These are phyloP conservation scores for Sideroxylon spinosum DNA, from an alignment of 179 eudicot genomes.

Conservation along the genomic window DNA sequence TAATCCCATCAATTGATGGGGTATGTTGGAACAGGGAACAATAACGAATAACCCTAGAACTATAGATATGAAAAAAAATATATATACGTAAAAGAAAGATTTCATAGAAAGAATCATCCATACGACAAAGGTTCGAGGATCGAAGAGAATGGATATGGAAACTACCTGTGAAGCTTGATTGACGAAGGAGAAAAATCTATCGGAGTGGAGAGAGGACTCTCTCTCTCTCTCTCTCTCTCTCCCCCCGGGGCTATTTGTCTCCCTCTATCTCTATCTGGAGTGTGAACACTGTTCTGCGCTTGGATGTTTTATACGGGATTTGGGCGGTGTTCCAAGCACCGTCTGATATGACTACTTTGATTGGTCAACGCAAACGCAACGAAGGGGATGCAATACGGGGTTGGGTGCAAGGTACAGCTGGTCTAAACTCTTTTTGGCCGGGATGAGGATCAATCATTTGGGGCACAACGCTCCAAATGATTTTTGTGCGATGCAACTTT, in stretches of 20 bases:
- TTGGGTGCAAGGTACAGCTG: too few relatives aligned
- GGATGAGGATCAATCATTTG: too few relatives aligned
- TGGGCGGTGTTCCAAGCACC: background rate
- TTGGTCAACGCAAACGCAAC: background rate
- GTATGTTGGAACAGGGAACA: background rate
- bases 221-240: background rate
- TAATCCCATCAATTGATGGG: background rate
- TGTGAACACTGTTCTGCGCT: background rate
- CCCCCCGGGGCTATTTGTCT: background rate
- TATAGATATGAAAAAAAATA: background rate
- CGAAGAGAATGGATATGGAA: background rate
- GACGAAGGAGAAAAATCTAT: background rate
- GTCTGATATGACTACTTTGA: background rate
- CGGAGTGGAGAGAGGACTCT: background rate
- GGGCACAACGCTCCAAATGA: too few relatives aligned
- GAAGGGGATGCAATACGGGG: too few relatives aligned
- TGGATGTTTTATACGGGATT: background rate
- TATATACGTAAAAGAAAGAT: background rate
- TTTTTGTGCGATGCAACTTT: too few relatives aligned
- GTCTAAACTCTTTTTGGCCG: too few relatives aligned
- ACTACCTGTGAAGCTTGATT: slow-evolving; percentile 2
- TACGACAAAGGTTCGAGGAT: background rate
- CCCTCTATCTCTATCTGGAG: background rate
- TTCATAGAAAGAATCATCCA: background rate
- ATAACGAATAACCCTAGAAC: background rate